Percentiles rank a stretch among this genome's conserved stretches.
Conservation (phyloP, 1,284 basidiomycete genomes). For the Malassezia japonica region DNA sequence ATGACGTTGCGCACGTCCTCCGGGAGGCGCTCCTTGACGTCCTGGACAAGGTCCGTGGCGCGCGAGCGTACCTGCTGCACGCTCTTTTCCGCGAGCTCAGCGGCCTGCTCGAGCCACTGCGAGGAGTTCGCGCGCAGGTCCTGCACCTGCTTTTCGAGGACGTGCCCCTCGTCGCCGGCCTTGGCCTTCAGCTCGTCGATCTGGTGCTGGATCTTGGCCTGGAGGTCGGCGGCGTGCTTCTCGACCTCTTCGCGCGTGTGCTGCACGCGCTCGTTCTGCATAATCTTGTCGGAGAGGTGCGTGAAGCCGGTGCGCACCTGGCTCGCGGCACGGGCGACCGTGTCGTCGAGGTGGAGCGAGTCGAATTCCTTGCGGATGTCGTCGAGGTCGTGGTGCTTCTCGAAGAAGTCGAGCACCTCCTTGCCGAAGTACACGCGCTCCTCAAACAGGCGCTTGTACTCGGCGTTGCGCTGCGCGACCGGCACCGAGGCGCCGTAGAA, state of each 20-base stretch:
- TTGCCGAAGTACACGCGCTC: conserved; percentile 67
- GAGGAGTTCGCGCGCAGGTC: conserved; percentile 1
- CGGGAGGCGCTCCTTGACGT: conserved; percentile 1
- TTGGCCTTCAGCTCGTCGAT: conserved; percentile 49
- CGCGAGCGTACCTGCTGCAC: conserved; percentile 15
- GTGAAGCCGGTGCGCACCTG: conserved; percentile 52
- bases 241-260: conserved; percentile 31
- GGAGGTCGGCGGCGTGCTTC: conserved; percentile 18
- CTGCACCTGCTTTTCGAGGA: conserved; percentile 12
- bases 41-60: neutral
- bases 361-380: conserved; percentile 26
- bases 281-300: conserved; percentile 35
- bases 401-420: conserved; percentile 52
- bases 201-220: conserved; percentile 24
- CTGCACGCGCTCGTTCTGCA: conserved; percentile 24
- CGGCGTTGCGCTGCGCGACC: conserved; percentile 34
- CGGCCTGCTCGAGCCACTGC: conserved; percentile 15
- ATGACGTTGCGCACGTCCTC: neutral
- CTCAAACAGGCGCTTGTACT: conserved; percentile 64
- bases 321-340: conserved; percentile 54
- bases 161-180: conserved; percentile 8
- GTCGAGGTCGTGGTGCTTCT: conserved; percentile 27
- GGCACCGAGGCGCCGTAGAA: conserved; percentile 43
- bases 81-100: conserved; percentile 24
- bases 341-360: conserved; percentile 48